Evolutionary conservation across 768 basidiomycete species (phyloP), one percentile per base, ranked within the genome.

Genomic region (Jaapia argillacea): DNA sequence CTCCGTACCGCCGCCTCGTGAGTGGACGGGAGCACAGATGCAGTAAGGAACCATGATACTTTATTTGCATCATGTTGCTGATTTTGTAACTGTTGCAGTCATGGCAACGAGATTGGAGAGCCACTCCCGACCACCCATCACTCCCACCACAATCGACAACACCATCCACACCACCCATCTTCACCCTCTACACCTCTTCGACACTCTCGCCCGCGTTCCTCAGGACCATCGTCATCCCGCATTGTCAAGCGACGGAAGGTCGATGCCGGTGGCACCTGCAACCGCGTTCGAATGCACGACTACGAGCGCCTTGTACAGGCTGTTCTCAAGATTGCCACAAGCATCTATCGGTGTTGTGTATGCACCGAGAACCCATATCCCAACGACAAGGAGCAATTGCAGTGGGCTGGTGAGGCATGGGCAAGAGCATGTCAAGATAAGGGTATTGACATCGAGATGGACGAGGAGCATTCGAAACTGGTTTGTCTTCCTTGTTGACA

Each of bases 301-400:
- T 33, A 10, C 28, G 16, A 33, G 16, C 16, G 10, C 16, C 28
- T 33, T 33, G 28, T 33, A 10, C 28, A 16, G 10, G 10, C 28
- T 33, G 28, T 33, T 33, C 28, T 33, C 28, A 33, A 33, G 28
- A 16, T 10, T 33, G 28, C 28, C 10, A 33, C 16, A 10, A 16
- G 28, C 10, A 10, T 10, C 28, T 33, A 33, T 16, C 28, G 28
- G 28, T 10, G 10, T 16, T 16, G 28, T 16, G 10, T 59, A 16
- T 47, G 44, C 14, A 54, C 54, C 2, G 24, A 40, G 2, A 46
- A 50, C 6, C 51, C 49, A 6, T 62, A 55, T 37, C 59, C 57
- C 2, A 52, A 55, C 14, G 38, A 46, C 26, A 16, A 16, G 5
- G 31, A 38, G 5, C 52, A 56, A 36, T 20, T 37, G 1, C 23